Percentiles rank a stretch among this genome's conserved stretches.
These are phyloP conservation scores for Ramichloridium luteum DNA, from an alignment of 2,329 filamentous ascomycete species.

Conservation along the genomic window DNA sequence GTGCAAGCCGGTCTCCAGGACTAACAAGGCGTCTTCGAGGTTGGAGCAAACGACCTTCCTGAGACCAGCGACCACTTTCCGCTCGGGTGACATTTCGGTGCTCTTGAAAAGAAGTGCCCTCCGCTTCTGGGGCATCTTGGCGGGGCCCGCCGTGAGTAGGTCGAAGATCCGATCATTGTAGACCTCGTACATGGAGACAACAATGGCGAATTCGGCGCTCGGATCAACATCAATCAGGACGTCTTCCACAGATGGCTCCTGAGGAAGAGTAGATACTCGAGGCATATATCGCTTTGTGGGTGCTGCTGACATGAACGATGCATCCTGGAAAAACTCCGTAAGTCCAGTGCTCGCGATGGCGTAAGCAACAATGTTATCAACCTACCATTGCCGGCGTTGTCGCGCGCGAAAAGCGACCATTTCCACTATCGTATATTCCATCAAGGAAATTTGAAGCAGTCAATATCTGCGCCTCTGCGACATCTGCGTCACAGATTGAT, in stretches of 20 bases:
- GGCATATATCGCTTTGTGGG: conserved; percentile 48
- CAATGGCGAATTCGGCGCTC: conserved; percentile 67
- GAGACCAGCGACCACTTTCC: conserved; percentile 88
- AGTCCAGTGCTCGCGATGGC: conserved; percentile 10
- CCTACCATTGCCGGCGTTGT: conserved; percentile 37
- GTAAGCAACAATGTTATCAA: background rate
- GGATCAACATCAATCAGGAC: conserved; percentile 55
- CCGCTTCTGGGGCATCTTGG: conserved; percentile 43
- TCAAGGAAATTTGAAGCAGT: conserved; percentile 69
- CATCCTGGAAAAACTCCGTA: conserved; percentile 21
- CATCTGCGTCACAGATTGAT: conserved; percentile 63
- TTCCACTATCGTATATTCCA: conserved; percentile 57
- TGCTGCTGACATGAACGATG: conserved; percentile 28
- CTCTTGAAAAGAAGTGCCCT: conserved; percentile 81
- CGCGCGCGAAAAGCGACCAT: conserved; percentile 29
- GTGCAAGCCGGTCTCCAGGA: conserved; percentile 77
- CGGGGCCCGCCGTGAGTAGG: conserved; percentile 55
- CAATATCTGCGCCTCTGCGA: conserved; percentile 67
- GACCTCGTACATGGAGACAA: conserved; percentile 97
- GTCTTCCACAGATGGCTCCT: conserved; percentile 60
- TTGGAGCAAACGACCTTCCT: conserved; percentile 78
- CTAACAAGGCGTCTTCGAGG: conserved; percentile 73
- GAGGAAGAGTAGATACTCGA: conserved; percentile 58
- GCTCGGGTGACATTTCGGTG: conserved; percentile 74
- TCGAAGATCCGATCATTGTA: conserved; percentile 98